Base-by-base conservation (phyloP, 306 rosid species). In the Trifolium pratense region DNA sequence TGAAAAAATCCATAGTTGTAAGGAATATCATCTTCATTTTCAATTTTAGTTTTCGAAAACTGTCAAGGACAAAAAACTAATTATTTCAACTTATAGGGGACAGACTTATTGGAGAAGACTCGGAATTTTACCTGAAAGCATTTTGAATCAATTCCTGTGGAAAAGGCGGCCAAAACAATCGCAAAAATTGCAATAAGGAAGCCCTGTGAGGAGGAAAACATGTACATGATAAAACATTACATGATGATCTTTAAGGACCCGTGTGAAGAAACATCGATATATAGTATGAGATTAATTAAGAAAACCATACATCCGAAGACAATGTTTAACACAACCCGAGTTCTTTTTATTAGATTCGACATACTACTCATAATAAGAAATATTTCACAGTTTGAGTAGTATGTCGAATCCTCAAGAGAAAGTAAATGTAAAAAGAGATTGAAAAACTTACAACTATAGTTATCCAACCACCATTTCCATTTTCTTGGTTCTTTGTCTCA, bases 121-220 rank as follows among this genome's bases (percentile, higher is more conserved):
- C n/a, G 3, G 42, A 58, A 53, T 31, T 60, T 87, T 52, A 83
- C 98, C 96, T 89, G 93, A 87, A 93, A 93, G 83, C 86, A 86
- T 70, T 87, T 83, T 18, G 97, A 87, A 87, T 93, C 98, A 53
- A 90, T 85, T 73, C 98, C 98, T 1, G 97, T 93, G 23, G 98
- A 93, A 78, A 93, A 89, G 20, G 97, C 86, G 49, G 97, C 97
- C 88, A 89, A 79, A 60, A 93, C 97, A 66, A 89, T 81, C 2
- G 91, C 92, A 68, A 83, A 86, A 74, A 90, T 82, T 16, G 98
- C 98, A 10, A 93, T 82, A 36, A 90, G 77, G 75, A 93, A 93
- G 63, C 97, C 83, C 98, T 93, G 72, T 49, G 21, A 68, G 46
- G 60, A 87, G 18, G 70, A 87, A 11, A 61, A 69, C 32, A 29